phyloP scores from a whole-genome alignment of 176 grass and related monocot genomes.

The Saccharum officinarum region DNA sequence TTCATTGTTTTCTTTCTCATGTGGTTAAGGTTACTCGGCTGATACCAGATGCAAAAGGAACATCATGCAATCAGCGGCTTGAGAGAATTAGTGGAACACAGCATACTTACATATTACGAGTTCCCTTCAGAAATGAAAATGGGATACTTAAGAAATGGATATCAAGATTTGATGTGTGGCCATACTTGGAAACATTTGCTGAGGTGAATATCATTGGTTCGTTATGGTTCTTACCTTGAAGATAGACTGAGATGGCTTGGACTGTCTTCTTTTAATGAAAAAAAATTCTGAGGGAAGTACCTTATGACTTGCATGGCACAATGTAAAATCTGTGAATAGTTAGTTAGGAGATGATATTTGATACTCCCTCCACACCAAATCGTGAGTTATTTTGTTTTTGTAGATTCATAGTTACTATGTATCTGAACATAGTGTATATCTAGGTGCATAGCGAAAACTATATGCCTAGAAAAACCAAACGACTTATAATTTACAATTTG shows the following conservation, averaged over 20 bases:
- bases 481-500: neutral
- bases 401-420: neutral
- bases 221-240: slow-evolving; percentile 19
- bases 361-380: neutral
- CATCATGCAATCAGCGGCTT: slow-evolving; percentile 84
- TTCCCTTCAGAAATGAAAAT: slow-evolving; percentile 80
- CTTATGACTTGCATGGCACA: neutral
- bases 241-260: neutral
- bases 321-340: slow-evolving; percentile 14
- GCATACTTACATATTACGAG: slow-evolving; percentile 73
- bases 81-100: slow-evolving; percentile 90
- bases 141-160: slow-evolving; percentile 91
- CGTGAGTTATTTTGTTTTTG: neutral
- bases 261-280: slow-evolving; percentile 6
- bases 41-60: slow-evolving; percentile 93
- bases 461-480: neutral
- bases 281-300: neutral
- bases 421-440: neutral
- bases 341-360: neutral
- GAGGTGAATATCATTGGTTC: slow-evolving; percentile 53
- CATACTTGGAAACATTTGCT: slow-evolving; percentile 80
- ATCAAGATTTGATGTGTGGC: slow-evolving; percentile 97
- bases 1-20: slow-evolving; percentile 25
- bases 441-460: neutral
- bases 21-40: slow-evolving; percentile 80